Conservation (phyloP, 768 basidiomycete species). For the Serendipita vermifera region DNA sequence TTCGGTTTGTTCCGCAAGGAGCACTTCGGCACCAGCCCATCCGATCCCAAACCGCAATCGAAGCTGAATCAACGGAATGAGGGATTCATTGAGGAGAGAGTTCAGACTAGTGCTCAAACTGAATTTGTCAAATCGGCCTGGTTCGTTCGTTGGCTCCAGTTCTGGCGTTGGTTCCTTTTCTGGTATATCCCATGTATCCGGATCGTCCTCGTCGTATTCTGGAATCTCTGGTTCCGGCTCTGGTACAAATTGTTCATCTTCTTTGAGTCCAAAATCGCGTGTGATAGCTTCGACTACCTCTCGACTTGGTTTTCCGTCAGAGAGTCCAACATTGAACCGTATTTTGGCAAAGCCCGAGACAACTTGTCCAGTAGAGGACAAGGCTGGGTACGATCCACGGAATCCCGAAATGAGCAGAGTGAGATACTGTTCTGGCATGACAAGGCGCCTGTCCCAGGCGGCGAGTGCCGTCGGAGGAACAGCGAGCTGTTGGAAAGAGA, state of each 20-base stretch:
- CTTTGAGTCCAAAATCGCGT: conserved; percentile 37
- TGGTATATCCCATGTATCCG: conserved; percentile 4
- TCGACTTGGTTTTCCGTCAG: conserved; percentile 39
- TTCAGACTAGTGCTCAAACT: conserved; percentile 54
- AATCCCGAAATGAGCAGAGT: conserved; percentile 52
- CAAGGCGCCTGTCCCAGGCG: conserved; percentile 58
- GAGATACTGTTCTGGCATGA: conserved; percentile 44
- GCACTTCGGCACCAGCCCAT: conserved; percentile 56
- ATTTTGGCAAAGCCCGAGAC: conserved; percentile 26
- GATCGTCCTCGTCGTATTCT: conserved; percentile 26
- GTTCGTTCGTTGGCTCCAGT: conserved; percentile 23
- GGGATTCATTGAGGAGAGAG: conserved; percentile 42
- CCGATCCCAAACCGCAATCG: conserved; percentile 41
- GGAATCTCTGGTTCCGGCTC: conserved; percentile 16
- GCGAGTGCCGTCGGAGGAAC: conserved; percentile 54
- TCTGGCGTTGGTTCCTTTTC: conserved; percentile 17
- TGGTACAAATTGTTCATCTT: conserved; percentile 23
- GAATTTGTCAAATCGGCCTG: conserved; percentile 39
- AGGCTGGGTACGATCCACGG: conserved; percentile 39
- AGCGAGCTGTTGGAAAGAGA: not conserved
- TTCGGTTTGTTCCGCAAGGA: conserved; percentile 35
- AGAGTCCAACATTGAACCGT: conserved; percentile 52
- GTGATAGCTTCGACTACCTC: conserved; percentile 37
- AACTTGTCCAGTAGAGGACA: conserved; percentile 33
- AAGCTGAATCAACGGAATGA: conserved; percentile 41